These are phyloP conservation scores for Dryas drummondii DNA, from an alignment of 306 rosid genomes.

Conservation along the genomic window DNA sequence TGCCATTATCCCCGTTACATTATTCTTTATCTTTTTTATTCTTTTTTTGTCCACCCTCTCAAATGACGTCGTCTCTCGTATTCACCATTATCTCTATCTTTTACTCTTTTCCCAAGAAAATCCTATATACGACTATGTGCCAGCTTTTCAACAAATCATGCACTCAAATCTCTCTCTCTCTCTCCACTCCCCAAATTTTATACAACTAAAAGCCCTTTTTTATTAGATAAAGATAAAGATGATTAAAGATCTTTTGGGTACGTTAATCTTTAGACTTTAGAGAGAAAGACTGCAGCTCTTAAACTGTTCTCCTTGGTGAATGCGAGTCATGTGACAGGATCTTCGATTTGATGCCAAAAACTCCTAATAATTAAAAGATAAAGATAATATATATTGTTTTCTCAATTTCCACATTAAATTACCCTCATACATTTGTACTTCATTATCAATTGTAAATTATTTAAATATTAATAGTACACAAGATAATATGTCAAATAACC, in stretches of 20 bases:
- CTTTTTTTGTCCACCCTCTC: slow-evolving; percentile 10
- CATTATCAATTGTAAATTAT: too few relatives aligned
- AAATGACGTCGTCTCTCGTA: slow-evolving; percentile 8
- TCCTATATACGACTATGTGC: not conserved
- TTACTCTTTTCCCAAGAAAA: slow-evolving; percentile 5
- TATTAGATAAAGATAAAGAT: not conserved
- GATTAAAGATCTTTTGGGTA: not conserved
- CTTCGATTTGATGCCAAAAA: not conserved
- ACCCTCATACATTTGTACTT: not conserved
- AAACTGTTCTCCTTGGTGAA: not conserved
- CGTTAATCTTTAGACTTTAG: not conserved
- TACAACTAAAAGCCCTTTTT: not conserved
- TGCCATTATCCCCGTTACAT: slow-evolving; percentile 46
- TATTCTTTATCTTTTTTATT: not conserved
- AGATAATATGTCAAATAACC: too few relatives aligned
- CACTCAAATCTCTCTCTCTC: not conserved
- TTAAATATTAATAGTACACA: too few relatives aligned
- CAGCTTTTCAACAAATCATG: not conserved
- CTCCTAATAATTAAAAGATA: not conserved
- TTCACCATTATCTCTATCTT: slow-evolving; percentile 11
- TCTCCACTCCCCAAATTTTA: too few relatives aligned
- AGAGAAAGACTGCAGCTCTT: not conserved
- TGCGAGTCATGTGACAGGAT: not conserved
- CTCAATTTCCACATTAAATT: not conserved
- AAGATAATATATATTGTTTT: not conserved